phyloP scores from a whole-genome alignment of 1,139 yeast genomes.

The Saccharomyces hybrid region DNA sequence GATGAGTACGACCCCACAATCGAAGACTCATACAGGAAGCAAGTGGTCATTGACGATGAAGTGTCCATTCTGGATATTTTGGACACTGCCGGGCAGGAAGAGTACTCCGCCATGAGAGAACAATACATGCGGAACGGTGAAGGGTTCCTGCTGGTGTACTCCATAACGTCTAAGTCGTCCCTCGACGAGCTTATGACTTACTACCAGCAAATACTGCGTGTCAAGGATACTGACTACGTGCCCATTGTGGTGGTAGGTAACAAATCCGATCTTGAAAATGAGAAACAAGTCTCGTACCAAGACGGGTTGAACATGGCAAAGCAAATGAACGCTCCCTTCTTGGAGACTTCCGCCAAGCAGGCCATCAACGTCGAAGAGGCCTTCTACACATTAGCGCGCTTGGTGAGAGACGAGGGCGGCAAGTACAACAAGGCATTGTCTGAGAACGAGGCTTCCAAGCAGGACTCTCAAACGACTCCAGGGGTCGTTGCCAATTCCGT shows the following conservation, averaged over 20 bases:
- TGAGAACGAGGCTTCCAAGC: background rate
- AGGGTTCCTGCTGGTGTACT: conserved; percentile 78
- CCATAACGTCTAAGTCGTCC: conserved; percentile 72
- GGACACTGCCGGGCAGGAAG: conserved; percentile 98
- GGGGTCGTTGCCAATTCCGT: background rate
- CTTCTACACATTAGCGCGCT: conserved; percentile 66
- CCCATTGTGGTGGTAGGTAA: conserved; percentile 73
- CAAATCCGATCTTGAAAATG: conserved; percentile 72
- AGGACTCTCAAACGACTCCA: background rate
- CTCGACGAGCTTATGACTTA: conserved; percentile 72
- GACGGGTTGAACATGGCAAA: conserved; percentile 77
- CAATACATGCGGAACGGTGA: conserved; percentile 91
- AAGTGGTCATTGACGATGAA: conserved; percentile 70
- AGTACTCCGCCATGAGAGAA: conserved; percentile 92
- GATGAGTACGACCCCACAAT: conserved; percentile 97
- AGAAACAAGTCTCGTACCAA: conserved; percentile 72
- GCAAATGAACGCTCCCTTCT: conserved; percentile 66
- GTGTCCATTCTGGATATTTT: conserved; percentile 77
- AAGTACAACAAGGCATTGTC: conserved; percentile 18
- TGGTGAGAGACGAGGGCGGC: conserved; percentile 43
- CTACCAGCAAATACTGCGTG: conserved; percentile 77
- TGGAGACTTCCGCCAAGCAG: conserved; percentile 91
- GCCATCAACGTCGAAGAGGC: conserved; percentile 92
- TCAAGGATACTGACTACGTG: conserved; percentile 68
- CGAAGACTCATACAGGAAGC: conserved; percentile 81